Conservation (phyloP, 176 grass and related monocot genomes). For the Cymbopogon citratus region DNA sequence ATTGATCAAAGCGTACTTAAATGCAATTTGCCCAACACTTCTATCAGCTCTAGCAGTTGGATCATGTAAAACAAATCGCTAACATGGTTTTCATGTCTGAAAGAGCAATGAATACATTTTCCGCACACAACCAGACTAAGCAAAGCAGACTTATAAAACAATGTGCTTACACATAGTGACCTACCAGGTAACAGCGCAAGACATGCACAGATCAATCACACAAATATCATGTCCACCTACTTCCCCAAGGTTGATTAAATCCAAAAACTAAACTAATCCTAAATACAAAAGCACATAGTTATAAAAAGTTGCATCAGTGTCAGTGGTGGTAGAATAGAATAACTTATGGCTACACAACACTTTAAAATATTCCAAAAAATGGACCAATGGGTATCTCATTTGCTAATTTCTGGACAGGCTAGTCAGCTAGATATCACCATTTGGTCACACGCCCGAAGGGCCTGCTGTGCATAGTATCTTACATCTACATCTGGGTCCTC, state of each 20-base stretch:
- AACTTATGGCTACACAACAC: constrained; percentile 18
- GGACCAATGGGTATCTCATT: background rate
- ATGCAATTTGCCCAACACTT: background rate
- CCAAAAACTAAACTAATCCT: background rate
- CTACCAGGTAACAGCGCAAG: background rate
- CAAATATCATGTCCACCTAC: background rate
- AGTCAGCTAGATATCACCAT: constrained; percentile 81
- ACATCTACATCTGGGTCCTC: constrained; percentile 99
- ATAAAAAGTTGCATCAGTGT: background rate
- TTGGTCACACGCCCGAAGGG: constrained; percentile 79
- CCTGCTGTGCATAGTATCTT: constrained; percentile 71
- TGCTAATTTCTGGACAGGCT: constrained; percentile 25
- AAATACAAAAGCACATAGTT: background rate
- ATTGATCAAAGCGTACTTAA: background rate
- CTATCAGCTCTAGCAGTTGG: too few species aligned
- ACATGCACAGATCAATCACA: background rate
- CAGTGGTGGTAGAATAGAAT: background rate
- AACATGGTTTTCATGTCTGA: background rate
- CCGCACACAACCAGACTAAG: background rate
- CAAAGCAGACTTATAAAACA: background rate
- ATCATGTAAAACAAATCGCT: too few species aligned
- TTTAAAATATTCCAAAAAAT: constrained; percentile 13
- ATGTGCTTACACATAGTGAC: background rate
- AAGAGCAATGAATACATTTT: background rate
- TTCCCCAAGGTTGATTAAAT: background rate